Conservation (phyloP, 345 rosid species). For the Gossypioides kirkii region DNA sequence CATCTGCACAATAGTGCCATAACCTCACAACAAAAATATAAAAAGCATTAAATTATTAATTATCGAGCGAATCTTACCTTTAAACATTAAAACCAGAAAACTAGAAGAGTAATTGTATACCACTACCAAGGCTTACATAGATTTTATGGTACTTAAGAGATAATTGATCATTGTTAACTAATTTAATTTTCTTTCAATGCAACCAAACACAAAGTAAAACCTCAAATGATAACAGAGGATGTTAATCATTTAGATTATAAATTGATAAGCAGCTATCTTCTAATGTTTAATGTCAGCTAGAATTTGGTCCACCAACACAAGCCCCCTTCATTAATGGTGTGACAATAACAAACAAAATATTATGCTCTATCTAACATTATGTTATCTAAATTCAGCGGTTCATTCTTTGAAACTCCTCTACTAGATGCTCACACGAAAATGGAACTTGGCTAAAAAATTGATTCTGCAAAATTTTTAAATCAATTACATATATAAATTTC, state of each 20-base stretch:
- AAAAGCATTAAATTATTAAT: background rate
- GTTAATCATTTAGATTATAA: background rate
- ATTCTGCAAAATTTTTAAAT: background rate
- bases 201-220: background rate
- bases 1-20: background rate
- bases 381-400: background rate
- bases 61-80: background rate
- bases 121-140: background rate
- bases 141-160: too few species aligned
- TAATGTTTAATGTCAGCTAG: background rate
- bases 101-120: background rate
- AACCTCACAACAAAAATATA: background rate
- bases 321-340: background rate
- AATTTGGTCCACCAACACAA: slow-evolving; percentile 4
- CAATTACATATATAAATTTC: background rate
- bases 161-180: background rate
- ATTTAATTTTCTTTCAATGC: background rate
- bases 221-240: background rate
- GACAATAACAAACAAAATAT: background rate
- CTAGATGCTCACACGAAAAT: background rate
- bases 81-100: background rate
- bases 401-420: background rate
- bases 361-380: background rate
- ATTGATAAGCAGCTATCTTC: background rate
- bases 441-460: background rate